Evolutionary conservation across 371 early-diverging fungal species (phyloP), one percentile per base, ranked within the genome.

Genomic region (Apophysomyces trapeziformis): DNA sequence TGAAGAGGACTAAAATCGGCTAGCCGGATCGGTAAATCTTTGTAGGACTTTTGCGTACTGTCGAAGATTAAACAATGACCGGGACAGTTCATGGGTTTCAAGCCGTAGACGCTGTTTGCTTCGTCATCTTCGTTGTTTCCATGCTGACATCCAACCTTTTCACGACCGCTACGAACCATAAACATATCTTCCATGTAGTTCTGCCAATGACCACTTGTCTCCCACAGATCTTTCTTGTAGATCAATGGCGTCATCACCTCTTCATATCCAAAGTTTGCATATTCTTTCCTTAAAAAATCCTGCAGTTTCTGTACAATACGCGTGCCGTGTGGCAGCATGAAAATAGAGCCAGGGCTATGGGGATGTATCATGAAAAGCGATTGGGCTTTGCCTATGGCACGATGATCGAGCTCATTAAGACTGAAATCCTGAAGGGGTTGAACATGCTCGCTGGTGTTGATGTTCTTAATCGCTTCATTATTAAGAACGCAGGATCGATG

Each of bases 31-130:
- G 99, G 99, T 58, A 99, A 78, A 69, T 99, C 97, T 61, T 93
- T 87, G 70, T 95, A 99, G 0, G 96, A 95, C 18, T 92, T 87
- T 13, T 87, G 89, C 5, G 88, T 84, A 75, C 89, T 89, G 65
- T 88, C 90, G 76, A 95, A 99, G 60, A 99, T 86, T 61, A 99
- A 68, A 76, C 98, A 98, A 70, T 99, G 99, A 7, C 96, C 97
- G 38, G 99, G 99, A 65, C 99, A 99, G 73, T 99, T 99, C 99
- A 99, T 99, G 9, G 99, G 98, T 71, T 99, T 99, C 43, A 99
- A 80, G 5, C 94, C 98, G 70, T 87, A 89, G 2, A 87, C 72
- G 45, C 85, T 89, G 50, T 92, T 87, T 39, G 84, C 84, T 35
- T 78, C 73, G 1, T 69, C 82, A 58, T 14, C 78, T 70, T 67